Conservation (phyloP, 208 protist species). For the Trypanosoma avium region DNA sequence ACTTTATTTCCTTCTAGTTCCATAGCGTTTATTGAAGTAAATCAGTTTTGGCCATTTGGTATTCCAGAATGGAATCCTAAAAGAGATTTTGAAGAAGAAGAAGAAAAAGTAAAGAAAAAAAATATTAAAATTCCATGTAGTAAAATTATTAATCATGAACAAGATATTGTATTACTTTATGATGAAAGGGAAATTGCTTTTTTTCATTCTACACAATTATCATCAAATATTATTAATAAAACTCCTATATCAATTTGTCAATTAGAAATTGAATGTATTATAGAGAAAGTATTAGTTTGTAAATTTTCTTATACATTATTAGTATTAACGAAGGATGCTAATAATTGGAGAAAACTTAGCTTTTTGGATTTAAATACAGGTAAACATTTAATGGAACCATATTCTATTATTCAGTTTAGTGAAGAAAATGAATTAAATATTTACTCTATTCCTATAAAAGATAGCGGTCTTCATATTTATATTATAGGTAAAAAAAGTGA, state of each 20-base stretch:
- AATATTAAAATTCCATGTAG: background rate
- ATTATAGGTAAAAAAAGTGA: conserved; percentile 58
- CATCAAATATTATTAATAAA: background rate
- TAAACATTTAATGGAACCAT: conserved; percentile 53
- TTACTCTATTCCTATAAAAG: conserved; percentile 42
- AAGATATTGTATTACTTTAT: conserved; percentile 10
- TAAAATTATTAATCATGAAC: background rate
- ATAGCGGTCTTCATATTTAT: conserved; percentile 74
- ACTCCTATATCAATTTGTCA: conserved; percentile 27
- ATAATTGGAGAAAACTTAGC: conserved; percentile 83
- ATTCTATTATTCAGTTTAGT: conserved; percentile 68
- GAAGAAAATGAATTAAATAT: conserved; percentile 67
- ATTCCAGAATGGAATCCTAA: background rate
- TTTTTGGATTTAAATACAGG: conserved; percentile 66
- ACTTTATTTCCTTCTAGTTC: background rate
- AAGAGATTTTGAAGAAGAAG: background rate
- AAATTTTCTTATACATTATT: conserved; percentile 46
- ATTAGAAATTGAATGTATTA: conserved; percentile 38
- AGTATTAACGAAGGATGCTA: conserved; percentile 70
- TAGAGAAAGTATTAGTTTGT: conserved; percentile 70
- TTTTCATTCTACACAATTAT: conserved; percentile 3
- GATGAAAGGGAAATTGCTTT: conserved; percentile 6
- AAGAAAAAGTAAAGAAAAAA: background rate
- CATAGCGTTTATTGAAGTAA: conserved; percentile 3
- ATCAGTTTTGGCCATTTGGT: conserved; percentile 3